Evolutionary conservation across 768 basidiomycete genomes (phyloP), one percentile per base, ranked within the genome.

Genomic region (Macrolepiota dolichaula): DNA sequence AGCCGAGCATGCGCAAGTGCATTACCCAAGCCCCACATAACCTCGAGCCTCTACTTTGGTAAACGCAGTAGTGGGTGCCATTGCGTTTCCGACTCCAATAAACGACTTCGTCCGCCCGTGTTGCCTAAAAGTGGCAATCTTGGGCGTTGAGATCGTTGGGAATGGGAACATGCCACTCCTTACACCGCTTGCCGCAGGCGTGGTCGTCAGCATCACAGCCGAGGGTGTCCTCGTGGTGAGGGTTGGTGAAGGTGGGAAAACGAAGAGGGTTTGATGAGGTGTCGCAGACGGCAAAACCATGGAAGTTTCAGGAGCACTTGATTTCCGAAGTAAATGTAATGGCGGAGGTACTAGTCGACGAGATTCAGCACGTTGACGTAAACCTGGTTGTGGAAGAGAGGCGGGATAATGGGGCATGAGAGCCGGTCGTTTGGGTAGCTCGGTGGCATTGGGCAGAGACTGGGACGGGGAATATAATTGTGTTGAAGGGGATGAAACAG

Each of bases 21-120:
- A 42, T 61, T 65, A 72, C 66, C 81, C 77, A 51, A 85, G 67
- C 29, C 85, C 88, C 60, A 91, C 78, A 76, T 86, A 91, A n/a
- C 92, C 92, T 62, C 88, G 84, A 61, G 83, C 92, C 69, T 94
- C 92, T 55, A 94, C 91, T 65, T 87, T 87, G 13, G 91, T 91
- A 64, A 89, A 88, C 3, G 88, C 92, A 19, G 87, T 90, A 7
- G 92, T 94, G 11, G 92, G 89, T 27, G 87, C 87, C 22, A 85
- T 81, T 15, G 86, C 84, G 25, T 82, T 76, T 47, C 84, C 83
- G 9, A 92, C 66, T 22, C 87, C 87, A 70, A 93, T 90, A 65
- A 91, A 89, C 46, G 89, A 90, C 68, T 81, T 81, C 47, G 87
- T 86, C 59, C 87, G 81, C 36, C 89, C 88, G 57, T 85, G 81